Conservation (phyloP, 371 early-diverging fungal genomes). For the Apophysomyces elegans region DNA sequence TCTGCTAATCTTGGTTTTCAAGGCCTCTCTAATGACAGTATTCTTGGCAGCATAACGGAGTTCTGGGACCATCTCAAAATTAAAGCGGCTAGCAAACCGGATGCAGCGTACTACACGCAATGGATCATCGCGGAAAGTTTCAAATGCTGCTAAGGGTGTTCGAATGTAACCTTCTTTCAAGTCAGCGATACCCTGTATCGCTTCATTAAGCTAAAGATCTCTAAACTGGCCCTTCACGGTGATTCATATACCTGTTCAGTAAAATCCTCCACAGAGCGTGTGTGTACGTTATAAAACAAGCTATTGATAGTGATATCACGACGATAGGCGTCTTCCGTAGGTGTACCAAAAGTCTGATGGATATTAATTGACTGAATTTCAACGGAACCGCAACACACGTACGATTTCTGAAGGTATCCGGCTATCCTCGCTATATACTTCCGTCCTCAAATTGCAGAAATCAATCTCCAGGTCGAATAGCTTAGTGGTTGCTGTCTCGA, state of each 20-base stretch:
- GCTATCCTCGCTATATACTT: constrained; percentile 85
- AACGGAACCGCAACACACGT: constrained; percentile 23
- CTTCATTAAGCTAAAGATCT: neutral
- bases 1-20: constrained; percentile 89
- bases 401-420: constrained; percentile 84
- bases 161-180: constrained; percentile 73
- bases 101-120: constrained; percentile 96
- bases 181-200: constrained; percentile 73
- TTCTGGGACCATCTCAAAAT: constrained; percentile 78
- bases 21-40: constrained; percentile 64
- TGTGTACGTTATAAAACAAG: constrained; percentile 97
- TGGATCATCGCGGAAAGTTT: constrained; percentile 98
- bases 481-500: constrained; percentile 96
- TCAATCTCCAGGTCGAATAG: constrained; percentile 87
- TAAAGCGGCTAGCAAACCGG: constrained; percentile 94
- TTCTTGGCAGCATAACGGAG: constrained; percentile 69
- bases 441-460: constrained; percentile 96
- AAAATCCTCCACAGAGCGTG: constrained; percentile 90
- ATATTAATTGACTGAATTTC: neutral
- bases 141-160: constrained; percentile 93
- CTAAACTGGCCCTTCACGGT: neutral
- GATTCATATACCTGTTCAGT: constrained; percentile 63
- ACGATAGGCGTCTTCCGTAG: constrained; percentile 95
- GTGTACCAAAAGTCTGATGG: constrained; percentile 86
- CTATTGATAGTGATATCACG: constrained; percentile 99